Conservation (phyloP, 2,329 filamentous ascomycete species). For the Fusarium euwallaceae region DNA sequence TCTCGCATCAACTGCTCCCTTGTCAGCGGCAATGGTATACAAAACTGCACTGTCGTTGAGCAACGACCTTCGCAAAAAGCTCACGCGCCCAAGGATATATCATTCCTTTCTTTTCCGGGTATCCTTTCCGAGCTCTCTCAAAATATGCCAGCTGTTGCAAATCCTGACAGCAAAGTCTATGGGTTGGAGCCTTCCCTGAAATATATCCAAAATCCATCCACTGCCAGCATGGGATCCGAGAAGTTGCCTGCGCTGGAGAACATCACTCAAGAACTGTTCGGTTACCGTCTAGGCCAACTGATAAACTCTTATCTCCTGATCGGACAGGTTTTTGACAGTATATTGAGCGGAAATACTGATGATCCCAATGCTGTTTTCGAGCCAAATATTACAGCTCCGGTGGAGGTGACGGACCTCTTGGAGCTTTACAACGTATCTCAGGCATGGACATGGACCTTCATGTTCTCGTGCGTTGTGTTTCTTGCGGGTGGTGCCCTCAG, state of each 20-base stretch:
- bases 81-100: background rate
- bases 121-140: background rate
- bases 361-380: background rate
- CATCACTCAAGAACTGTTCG: background rate
- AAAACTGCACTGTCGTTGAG: background rate
- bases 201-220: background rate
- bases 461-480: background rate
- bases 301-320: background rate
- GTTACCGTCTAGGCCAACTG: background rate
- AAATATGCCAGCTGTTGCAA: background rate
- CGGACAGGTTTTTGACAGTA: background rate
- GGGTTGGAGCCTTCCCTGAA: background rate
- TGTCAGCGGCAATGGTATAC: background rate
- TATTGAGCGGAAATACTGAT: background rate
- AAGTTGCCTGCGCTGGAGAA: background rate
- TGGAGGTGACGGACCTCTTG: background rate
- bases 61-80: conserved; percentile 2
- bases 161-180: background rate
- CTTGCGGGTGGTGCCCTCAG: background rate
- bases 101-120: background rate
- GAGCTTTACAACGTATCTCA: background rate
- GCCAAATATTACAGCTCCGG: background rate
- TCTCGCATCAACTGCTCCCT: background rate
- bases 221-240: background rate
- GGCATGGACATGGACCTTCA: background rate